Percentiles rank a stretch among this genome's conserved stretches.
Evolutionary conservation across 2,329 filamentous ascomycete species (phyloP).

Genomic region (Scedosporium aurantiacum): DNA sequence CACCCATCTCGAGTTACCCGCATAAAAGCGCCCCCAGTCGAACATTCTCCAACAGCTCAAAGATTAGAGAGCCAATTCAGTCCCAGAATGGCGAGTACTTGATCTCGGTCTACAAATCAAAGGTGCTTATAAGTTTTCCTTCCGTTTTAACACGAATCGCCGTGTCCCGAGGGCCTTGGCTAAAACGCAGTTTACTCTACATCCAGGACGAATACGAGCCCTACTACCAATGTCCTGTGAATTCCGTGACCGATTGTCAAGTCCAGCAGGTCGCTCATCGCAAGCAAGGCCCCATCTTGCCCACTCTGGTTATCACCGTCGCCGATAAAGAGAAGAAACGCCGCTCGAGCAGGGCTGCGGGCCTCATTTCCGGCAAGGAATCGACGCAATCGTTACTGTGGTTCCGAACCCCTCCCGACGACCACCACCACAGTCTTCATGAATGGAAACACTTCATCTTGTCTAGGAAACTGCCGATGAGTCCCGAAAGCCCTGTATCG

Average conservation of each 20-base stretch:
- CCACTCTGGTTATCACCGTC: constrained; percentile 48
- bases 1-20: constrained; percentile 26
- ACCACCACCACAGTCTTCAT: constrained; percentile 38
- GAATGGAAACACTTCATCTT: constrained; percentile 49
- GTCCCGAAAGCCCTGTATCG: constrained; percentile 41
- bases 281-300: constrained; percentile 48
- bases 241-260: constrained; percentile 43
- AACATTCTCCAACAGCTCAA: constrained; percentile 22
- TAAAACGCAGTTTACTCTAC: constrained; percentile 8
- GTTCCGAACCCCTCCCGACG: constrained; percentile 45
- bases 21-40: constrained; percentile 27
- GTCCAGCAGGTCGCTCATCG: constrained; percentile 49
- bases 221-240: constrained; percentile 40
- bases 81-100: constrained; percentile 28
- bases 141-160: not conserved
- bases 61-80: constrained; percentile 9
- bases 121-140: constrained; percentile 25
- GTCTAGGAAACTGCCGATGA: constrained; percentile 31
- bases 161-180: not conserved
- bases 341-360: constrained; percentile 51
- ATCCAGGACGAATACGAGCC: constrained; percentile 41
- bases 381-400: constrained; percentile 36
- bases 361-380: constrained; percentile 39
- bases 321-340: constrained; percentile 52
- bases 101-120: constrained; percentile 45